Base-by-base conservation (phyloP, 495 filamentous ascomycete species). In the Trichoderma erinaceum region DNA sequence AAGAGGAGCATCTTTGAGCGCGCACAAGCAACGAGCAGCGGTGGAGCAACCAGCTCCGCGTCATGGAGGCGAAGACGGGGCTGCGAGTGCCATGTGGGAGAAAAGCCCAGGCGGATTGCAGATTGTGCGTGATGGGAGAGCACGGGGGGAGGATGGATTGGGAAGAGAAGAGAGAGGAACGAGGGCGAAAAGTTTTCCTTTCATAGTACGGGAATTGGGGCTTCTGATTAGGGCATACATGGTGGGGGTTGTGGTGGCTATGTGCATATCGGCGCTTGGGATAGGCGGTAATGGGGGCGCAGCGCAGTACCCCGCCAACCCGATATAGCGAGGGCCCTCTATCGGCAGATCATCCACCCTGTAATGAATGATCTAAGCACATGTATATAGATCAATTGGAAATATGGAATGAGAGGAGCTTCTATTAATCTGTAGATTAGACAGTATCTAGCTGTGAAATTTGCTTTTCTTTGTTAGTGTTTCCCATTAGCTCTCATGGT, bases 1-100 rank as follows among this genome's bases (percentile, higher is more conserved):
- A 91, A 85, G 61, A 97, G 77, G 74, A 82, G 86, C 90, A 95
- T 89, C 25, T 29, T 61, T 61, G 56, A 35, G 16, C 56, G 11
- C 11, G 27, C 56, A 61, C 56, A 32, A 32, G 56, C 23, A 61
- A 61, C 56, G 56, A 61, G 56, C 56, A 61, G 56, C 56, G 56
- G 12, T 61, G 56, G 56, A 61, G 56, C 56, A 12, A 61, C 10
- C 11, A 61, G 56, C 56, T 61, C 56, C 56, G 56, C 56, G 56
- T 61, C 56, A 61, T 61, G 56, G 56, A 61, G 56, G 56, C 56
- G 56, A 61, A 25, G 56, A 61, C 56, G 56, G 16, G 35, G 56
- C 56, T 61, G 56, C 56, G 56, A 12, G 56, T 61, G 56, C 56
- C 56, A 61, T 61, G 56, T 61, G 56, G 16, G 27, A 25, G 29